Conservation (phyloP, 106 monocot genomes). For the Dendrobium catenatum region DNA sequence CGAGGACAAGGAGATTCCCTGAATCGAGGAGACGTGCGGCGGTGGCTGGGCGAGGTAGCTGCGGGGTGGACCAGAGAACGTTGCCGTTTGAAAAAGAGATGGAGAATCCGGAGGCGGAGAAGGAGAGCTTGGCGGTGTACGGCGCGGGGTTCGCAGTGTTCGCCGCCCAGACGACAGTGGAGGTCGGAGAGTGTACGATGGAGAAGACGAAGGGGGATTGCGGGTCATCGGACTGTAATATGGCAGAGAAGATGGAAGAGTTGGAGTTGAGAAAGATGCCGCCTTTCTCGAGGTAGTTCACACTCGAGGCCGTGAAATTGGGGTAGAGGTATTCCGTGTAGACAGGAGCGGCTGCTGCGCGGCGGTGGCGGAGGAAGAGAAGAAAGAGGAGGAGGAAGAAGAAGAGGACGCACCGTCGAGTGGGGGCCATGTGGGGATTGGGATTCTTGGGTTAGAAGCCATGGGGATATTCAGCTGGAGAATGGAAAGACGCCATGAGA, state of each 20-base stretch:
- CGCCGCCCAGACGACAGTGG: conserved; percentile 61
- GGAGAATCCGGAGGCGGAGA: conserved; percentile 46
- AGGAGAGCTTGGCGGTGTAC: conserved; percentile 25
- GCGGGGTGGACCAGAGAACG: conserved; percentile 58
- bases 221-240: conserved; percentile 15
- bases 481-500: not conserved
- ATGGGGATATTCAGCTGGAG: not conserved
- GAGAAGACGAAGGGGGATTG: conserved; percentile 14
- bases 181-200: conserved; percentile 42
- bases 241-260: conserved; percentile 26
- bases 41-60: conserved; percentile 16
- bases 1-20: conserved; percentile 74
- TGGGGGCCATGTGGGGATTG: conserved; percentile 5
- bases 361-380: not conserved
- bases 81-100: conserved; percentile 20
- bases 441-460: not conserved
- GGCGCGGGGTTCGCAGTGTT: conserved; percentile 36
- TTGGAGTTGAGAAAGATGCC: conserved; percentile 56
- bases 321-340: conserved; percentile 33
- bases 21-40: conserved; percentile 56
- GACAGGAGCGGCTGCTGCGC: conserved; percentile 16
- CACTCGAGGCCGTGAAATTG: conserved; percentile 44
- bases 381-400: conserved; percentile 19
- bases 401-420: conserved; percentile 4
- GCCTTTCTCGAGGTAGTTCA: conserved; percentile 34